Percentiles rank a stretch among this genome's conserved stretches.
Evolutionary conservation across 106 monocot genomes (phyloP).

Genomic region (Dendrobium chrysotoxum): DNA sequence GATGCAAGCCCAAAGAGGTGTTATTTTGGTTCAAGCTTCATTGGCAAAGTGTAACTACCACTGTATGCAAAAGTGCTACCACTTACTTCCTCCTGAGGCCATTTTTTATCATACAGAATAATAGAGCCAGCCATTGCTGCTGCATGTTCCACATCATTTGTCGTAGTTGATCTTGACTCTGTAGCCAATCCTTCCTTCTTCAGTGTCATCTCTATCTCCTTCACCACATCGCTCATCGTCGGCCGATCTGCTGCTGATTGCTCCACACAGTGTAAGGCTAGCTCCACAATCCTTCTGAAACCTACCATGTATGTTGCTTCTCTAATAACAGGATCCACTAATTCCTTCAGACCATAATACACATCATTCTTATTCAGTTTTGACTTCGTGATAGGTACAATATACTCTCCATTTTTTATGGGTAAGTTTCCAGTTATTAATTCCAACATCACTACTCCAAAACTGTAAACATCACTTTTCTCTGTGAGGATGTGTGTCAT

Average conservation of each 20-base stretch:
- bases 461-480: conserved; percentile 83
- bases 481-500: conserved; percentile 59
- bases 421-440: conserved; percentile 43
- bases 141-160: conserved; percentile 1
- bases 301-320: conserved; percentile 17
- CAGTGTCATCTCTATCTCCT: conserved; percentile 52
- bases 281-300: conserved; percentile 41
- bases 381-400: conserved; percentile 33
- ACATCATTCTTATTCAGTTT: conserved; percentile 29
- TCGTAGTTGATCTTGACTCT: conserved; percentile 18
- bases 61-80: conserved; percentile 2
- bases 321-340: conserved; percentile 44
- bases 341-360: conserved; percentile 36
- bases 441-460: conserved; percentile 75
- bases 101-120: background rate
- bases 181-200: conserved; percentile 41
- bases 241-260: conserved; percentile 41
- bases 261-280: conserved; percentile 60
- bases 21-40: conserved; percentile 11
- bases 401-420: conserved; percentile 44
- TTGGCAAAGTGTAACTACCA: background rate
- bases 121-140: background rate
- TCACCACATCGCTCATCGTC: conserved; percentile 64
- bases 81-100: background rate
- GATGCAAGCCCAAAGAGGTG: background rate